A percentile compares a stretch with the other conserved stretches of the same genome.
Evolutionary conservation across 2,329 filamentous ascomycete species (phyloP).

Genomic region (Aplosporella prunicola): DNA sequence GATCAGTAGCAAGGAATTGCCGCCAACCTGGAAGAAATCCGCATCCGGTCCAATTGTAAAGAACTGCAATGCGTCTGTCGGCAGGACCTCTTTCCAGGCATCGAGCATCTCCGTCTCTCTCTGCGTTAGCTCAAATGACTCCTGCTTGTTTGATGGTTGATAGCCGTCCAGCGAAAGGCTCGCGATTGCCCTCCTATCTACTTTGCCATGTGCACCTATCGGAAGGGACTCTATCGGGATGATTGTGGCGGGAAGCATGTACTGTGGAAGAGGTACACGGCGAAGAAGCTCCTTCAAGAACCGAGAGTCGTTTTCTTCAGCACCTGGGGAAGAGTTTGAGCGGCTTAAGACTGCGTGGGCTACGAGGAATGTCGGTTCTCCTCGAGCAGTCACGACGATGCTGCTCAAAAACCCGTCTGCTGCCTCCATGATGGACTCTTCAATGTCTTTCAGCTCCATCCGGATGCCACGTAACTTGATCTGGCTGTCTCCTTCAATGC

Average conservation of each 20-base stretch:
- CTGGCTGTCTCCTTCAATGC: slow-evolving; percentile 59
- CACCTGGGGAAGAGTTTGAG: neutral
- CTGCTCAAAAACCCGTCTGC: slow-evolving; percentile 32
- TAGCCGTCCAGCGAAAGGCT: neutral
- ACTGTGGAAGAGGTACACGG: slow-evolving; percentile 58
- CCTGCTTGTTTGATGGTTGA: neutral
- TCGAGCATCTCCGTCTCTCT: neutral
- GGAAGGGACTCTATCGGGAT: slow-evolving; percentile 54
- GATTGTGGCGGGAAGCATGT: slow-evolving; percentile 68
- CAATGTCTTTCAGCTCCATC: slow-evolving; percentile 55
- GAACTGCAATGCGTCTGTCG: neutral
- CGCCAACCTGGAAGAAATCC: slow-evolving; percentile 28
- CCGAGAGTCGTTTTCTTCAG: neutral
- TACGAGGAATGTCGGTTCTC: slow-evolving; percentile 13
- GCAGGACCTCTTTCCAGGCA: neutral
- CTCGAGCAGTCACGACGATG: neutral
- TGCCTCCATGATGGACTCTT: slow-evolving; percentile 5
- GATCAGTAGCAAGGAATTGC: slow-evolving; percentile 28
- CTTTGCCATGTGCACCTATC: slow-evolving; percentile 65
- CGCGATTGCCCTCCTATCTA: slow-evolving; percentile 48
- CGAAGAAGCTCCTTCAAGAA: neutral
- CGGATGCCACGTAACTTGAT: slow-evolving; percentile 73
- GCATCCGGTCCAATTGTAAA: slow-evolving; percentile 5
- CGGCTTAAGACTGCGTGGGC: slow-evolving; percentile 24
- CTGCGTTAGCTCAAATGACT: neutral